These are phyloP conservation scores for Periconia sp. DNA, from an alignment of 2,329 filamentous ascomycete genomes.

Conservation along the genomic window DNA sequence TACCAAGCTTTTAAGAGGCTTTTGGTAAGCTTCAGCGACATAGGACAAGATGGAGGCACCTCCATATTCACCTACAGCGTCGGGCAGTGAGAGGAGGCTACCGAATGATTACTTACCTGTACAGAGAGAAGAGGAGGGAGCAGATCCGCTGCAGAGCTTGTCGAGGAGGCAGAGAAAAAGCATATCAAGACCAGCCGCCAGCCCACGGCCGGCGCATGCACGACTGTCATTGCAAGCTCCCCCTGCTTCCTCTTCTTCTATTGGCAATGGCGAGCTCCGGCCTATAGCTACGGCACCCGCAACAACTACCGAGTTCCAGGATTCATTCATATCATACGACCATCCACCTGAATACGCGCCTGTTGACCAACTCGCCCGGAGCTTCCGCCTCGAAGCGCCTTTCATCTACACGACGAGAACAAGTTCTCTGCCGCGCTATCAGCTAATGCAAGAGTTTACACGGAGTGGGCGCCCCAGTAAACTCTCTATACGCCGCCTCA, in stretches of 20 bases:
- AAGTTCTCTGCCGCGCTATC: conserved; percentile 26
- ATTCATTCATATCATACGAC: conserved; percentile 2
- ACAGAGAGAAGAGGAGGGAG: conserved; percentile 1
- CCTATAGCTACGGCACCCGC: conserved; percentile 7
- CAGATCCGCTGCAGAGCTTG: conserved; percentile 6
- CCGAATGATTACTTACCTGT: conserved; percentile 9
- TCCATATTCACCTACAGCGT: conserved; percentile 16
- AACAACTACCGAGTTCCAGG: conserved; percentile 3
- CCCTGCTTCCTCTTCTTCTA: not conserved
- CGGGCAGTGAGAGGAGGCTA: conserved; percentile 5
- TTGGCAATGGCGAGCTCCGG: not conserved
- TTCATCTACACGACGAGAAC: conserved; percentile 27
- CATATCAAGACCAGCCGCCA: too few relatives aligned
- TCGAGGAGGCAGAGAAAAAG: conserved; percentile 3
- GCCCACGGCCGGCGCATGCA: too few relatives aligned
- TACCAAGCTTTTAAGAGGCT: too few relatives aligned
- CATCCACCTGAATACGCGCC: conserved; percentile 19
- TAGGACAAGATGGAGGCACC: conserved; percentile 11
- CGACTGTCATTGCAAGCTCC: too few relatives aligned
- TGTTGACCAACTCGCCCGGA: conserved; percentile 17
- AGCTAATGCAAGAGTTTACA: conserved; percentile 23
- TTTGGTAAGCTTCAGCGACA: too few relatives aligned
- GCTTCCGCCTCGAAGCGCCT: conserved; percentile 19
- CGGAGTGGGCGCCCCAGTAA: conserved; percentile 11
- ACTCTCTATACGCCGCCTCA: conserved; percentile 26